Conservation (phyloP, 495 filamentous ascomycete genomes). For the Polyplosphaeria fusca region DNA sequence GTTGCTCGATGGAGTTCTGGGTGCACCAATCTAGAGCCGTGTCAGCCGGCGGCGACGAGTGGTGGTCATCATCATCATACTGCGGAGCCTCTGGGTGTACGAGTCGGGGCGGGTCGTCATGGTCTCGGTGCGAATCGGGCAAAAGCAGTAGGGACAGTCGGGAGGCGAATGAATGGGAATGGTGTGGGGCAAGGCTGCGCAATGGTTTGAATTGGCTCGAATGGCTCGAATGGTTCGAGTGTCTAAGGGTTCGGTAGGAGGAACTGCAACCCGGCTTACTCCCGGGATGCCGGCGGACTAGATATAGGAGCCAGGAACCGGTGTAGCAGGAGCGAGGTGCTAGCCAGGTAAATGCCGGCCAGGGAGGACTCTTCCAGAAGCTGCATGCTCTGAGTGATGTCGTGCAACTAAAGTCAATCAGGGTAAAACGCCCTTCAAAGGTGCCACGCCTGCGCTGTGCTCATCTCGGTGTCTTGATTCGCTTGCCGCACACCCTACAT, state of each 20-base stretch:
- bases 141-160: background rate
- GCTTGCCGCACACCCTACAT: background rate
- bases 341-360: constrained; percentile 1
- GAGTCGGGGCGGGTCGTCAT: constrained; percentile 2
- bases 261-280: background rate
- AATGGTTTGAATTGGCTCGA: background rate
- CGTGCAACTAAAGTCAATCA: too few relatives aligned
- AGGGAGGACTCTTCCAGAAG: constrained; percentile 1
- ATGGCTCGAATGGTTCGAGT: background rate
- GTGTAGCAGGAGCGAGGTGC: background rate
- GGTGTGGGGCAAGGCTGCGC: too few relatives aligned
- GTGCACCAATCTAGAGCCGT: constrained; percentile 10
- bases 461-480: background rate
- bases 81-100: constrained; percentile 4
- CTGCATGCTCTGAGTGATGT: background rate
- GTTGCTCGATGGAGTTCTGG: constrained; percentile 16
- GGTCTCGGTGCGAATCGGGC: background rate
- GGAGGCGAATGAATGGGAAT: background rate
- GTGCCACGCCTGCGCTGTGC: constrained; percentile 1
- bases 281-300: background rate
- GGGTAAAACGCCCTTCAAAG: background rate
- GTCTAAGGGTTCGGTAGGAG: background rate
- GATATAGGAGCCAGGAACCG: background rate
- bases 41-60: background rate
- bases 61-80: background rate